Conservation (phyloP, 148 eudicot genomes). For the Nepenthes mirabilis region DNA sequence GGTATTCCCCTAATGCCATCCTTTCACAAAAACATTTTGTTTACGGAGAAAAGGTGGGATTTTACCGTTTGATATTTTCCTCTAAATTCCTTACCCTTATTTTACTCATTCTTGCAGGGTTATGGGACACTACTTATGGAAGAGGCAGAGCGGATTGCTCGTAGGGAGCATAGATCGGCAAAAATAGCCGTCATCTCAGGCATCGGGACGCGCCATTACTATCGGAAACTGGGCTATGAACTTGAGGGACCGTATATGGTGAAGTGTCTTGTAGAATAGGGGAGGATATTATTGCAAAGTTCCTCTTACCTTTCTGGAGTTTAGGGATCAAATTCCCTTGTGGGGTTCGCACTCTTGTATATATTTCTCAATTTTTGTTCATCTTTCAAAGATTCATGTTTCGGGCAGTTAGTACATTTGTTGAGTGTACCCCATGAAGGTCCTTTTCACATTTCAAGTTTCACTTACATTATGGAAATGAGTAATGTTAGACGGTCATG, state of each 20-base stretch:
- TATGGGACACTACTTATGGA: constrained; percentile 97
- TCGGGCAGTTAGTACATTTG: too few relatives aligned
- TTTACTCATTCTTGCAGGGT: constrained; percentile 27
- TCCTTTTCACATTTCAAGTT: too few relatives aligned
- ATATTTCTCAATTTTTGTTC: too few relatives aligned
- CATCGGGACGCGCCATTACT: constrained; percentile 95
- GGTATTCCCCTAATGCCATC: too few relatives aligned
- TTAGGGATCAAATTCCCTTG: not conserved
- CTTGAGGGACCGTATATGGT: constrained; percentile 99
- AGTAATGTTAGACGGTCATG: too few relatives aligned
- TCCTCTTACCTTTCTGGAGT: not conserved
- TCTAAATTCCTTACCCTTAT: not conserved
- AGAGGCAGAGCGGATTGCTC: constrained; percentile 89
- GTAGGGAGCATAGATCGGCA: constrained; percentile 72
- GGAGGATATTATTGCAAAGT: not conserved
- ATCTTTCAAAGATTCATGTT: too few relatives aligned
- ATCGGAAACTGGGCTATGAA: constrained; percentile 89
- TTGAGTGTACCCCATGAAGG: too few relatives aligned
- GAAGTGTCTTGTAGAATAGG: constrained; percentile 36
- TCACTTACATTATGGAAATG: too few relatives aligned
- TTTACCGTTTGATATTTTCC: not conserved
- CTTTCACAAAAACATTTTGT: too few relatives aligned
- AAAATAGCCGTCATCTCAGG: constrained; percentile 93
- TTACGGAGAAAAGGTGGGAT: not conserved
- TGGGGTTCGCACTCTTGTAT: too few relatives aligned